Evolutionary conservation across 169 alveolate genomes (phyloP).

Genomic region (Eimeria acervulina): DNA sequence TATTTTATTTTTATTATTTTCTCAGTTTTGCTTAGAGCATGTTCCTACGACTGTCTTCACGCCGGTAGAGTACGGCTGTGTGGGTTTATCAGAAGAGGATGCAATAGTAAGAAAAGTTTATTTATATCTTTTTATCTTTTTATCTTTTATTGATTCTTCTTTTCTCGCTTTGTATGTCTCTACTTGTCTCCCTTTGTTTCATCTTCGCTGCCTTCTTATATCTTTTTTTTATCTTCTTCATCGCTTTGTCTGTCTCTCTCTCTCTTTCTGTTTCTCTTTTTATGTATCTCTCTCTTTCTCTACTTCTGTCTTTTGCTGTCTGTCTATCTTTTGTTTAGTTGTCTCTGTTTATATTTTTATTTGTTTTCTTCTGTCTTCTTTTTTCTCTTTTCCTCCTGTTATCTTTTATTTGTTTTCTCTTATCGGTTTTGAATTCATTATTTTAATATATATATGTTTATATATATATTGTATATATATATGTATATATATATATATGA

Average conservation of each 20-base stretch:
- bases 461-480: neutral
- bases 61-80: too few relatives aligned
- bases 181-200: neutral
- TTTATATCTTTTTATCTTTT: too few relatives aligned
- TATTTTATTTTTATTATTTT: too few relatives aligned
- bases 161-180: neutral
- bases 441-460: too few relatives aligned
- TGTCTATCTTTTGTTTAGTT: neutral
- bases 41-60: too few relatives aligned
- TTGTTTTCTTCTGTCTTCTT: neutral
- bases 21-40: neutral
- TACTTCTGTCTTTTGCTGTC: neutral
- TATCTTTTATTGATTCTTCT: too few relatives aligned
- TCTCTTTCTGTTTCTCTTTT: slow-evolving; percentile 34
- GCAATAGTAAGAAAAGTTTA: too few relatives aligned
- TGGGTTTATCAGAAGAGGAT: too few relatives aligned
- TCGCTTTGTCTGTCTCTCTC: too few relatives aligned
- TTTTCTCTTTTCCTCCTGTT: too few relatives aligned
- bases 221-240: too few relatives aligned
- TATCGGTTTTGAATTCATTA: too few relatives aligned
- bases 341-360: neutral
- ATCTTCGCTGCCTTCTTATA: neutral
- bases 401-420: neutral
- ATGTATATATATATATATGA: neutral
- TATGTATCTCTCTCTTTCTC: neutral